Base-by-base conservation (phyloP, 441 rosid species). In the Euphorbia schlechtendalii region DNA sequence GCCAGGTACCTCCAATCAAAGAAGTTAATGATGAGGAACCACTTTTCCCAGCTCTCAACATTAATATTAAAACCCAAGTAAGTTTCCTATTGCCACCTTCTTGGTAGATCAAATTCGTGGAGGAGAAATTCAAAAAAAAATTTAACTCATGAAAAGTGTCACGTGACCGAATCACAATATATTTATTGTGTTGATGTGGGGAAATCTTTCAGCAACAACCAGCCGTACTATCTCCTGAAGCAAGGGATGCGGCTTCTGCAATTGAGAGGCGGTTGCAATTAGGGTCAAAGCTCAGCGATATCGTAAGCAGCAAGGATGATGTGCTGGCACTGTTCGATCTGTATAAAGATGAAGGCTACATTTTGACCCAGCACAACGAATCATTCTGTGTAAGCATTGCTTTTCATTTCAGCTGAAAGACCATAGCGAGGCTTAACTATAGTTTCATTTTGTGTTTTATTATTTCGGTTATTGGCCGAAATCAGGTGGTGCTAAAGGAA, bases 11-110 rank as follows among this genome's bases (percentile, higher is more conserved):
- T 76, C 70, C 85, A 36, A 76, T 90, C 73, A 90, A 80, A 77
- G 97, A 93, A 66, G 96, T 90, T 77, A 93, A 90, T 66, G 88
- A 83, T 17, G 97, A 87, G 77, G 99, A 93, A 67, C 97, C 96
- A 20, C 78, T 88, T 80, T 88, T 90, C 66, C 94, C 98, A 48
- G 80, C 85, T 61, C 75, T 83, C 14, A 74, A 78, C 63, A 66
- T 75, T 4, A 81, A 72, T 57, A 75, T 79, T 63, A 59, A 69
- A 17, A 56, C 62, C 64, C 79, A 81, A 73, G 94, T 86, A 66
- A 68, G 77, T 64, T 59, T 5, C 48, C 46, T 52, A 61, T 25
- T 64, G 9, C 7, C 12, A 0, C 34, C 21, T 25, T 57, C 25
- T 57, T 64, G 48, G 14, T 30, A 52, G 15, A 49, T 52, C 45